These are phyloP conservation scores for Gossypium gossypioides DNA, from an alignment of 441 rosid species.

Conservation along the genomic window DNA sequence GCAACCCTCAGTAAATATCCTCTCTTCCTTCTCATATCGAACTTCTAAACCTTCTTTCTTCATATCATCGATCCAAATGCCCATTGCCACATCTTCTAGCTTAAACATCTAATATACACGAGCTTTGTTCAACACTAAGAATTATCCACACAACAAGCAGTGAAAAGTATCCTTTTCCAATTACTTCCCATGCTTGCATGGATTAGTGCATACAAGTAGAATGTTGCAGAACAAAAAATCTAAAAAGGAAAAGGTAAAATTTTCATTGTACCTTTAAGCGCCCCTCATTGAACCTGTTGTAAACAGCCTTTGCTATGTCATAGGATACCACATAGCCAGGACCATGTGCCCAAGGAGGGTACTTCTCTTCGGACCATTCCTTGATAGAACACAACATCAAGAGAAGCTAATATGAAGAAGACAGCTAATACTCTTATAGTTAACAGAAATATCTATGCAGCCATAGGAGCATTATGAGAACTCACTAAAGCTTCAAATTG, in stretches of 20 bases:
- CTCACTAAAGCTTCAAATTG: not conserved
- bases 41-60: conserved; percentile 60
- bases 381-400: conserved; percentile 14
- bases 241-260: not conserved
- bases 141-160: not conserved
- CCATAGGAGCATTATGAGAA: not conserved
- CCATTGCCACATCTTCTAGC: conserved; percentile 95
- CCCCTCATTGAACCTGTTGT: conserved; percentile 45
- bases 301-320: conserved; percentile 68
- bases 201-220: not conserved
- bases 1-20: conserved; percentile 66
- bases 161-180: not conserved
- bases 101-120: conserved; percentile 61
- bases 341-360: conserved; percentile 97
- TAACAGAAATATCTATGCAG: not conserved
- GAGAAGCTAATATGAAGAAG: not conserved
- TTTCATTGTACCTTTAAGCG: conserved; percentile 51
- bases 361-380: conserved; percentile 83
- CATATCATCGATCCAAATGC: conserved; percentile 75
- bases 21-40: conserved; percentile 50
- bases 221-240: not conserved
- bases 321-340: conserved; percentile 81
- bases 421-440: not conserved
- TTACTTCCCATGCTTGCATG: not conserved
- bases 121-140: not conserved